Evolutionary conservation across 208 protist genomes (phyloP), one percentile per base, ranked within the genome.

Genomic region (Naegleria fowleri): DNA sequence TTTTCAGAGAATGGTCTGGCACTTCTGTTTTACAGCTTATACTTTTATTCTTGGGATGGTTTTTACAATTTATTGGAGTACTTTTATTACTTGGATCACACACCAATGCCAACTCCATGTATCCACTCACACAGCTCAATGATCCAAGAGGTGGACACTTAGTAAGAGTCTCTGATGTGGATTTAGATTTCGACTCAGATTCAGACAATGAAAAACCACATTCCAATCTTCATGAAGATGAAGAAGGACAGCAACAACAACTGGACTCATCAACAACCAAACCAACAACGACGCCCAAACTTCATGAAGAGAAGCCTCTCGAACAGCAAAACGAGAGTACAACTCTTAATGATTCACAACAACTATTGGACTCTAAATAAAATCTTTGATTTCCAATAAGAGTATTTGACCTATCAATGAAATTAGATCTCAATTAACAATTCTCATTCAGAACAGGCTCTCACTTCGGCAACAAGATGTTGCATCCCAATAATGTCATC

Each of bases 61-160:
- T 86, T 86, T 22, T 43, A 33, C 83, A 86, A 33, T 86, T 48
- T 86, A 22, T 86, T 48, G 83, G 83, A 86, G 41, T 86, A 29
- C 41, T 38, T 13, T 15, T 86, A 19, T 29, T 86, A 43, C 41
- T 86, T 15, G 40, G 16, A 40, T 86, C 83, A 6, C 83, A 86
- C 19, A 51, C 83, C 7, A 86, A 86, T 48, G 36, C 38, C 0
- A 51, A 51, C 5, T 48, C 39, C 0, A 51, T 86, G 16, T 86
- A 86, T 43, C 83, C 83, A 39, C 15, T 86, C 3, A 86, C 33
- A 48, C 22, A 86, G 7, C 39, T 48, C 9, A 79, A 36, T 40
- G 33, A 86, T 33, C 13, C 36, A 25, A 16, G 36, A 9, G 25
- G 36, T 48, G 83, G 83, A 25, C 83, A 16, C 11, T 16, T 86